phyloP scores from a whole-genome alignment of 2,329 filamentous ascomycete genomes.

The Allantophomopsis cytisporea region DNA sequence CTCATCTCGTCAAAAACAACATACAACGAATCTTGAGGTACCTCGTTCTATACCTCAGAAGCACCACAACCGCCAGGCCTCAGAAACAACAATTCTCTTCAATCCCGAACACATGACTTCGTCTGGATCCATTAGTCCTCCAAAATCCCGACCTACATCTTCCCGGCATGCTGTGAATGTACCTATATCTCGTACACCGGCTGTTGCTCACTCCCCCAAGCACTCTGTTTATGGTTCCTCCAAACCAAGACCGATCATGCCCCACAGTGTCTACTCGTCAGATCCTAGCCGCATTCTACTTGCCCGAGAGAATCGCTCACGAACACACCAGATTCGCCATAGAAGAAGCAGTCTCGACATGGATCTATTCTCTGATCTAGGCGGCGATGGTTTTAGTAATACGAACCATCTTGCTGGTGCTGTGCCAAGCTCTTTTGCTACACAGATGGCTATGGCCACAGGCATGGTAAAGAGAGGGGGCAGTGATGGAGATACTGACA shows the following conservation, averaged over 20 bases:
- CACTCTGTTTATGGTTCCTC: conserved; percentile 25
- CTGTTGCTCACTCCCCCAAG: conserved; percentile 8
- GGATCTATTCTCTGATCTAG: conserved; percentile 61
- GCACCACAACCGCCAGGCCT: conserved; percentile 58
- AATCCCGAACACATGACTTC: conserved; percentile 42
- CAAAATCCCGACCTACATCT: conserved; percentile 20
- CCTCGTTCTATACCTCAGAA: conserved; percentile 4
- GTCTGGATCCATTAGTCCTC: conserved; percentile 27
- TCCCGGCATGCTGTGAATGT: conserved; percentile 8
- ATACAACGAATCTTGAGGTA: not conserved
- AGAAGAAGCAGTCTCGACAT: conserved; percentile 53
- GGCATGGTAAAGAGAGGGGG: conserved; percentile 38
- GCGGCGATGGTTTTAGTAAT: conserved; percentile 33
- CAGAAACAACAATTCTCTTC: conserved; percentile 74
- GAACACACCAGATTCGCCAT: conserved; percentile 10
- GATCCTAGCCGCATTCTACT: conserved; percentile 41
- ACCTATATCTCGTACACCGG: conserved; percentile 5
- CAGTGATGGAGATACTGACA: conserved; percentile 40
- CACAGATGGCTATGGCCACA: conserved; percentile 63
- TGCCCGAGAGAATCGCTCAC: conserved; percentile 2
- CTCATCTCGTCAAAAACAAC: conserved; percentile 3
- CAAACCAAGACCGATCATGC: conserved; percentile 41
- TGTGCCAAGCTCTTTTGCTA: conserved; percentile 66
- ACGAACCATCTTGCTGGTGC: conserved; percentile 47
- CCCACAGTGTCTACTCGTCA: conserved; percentile 38